Conservation (phyloP, 768 basidiomycete genomes). For the Holtermanniella nyarrowii region DNA sequence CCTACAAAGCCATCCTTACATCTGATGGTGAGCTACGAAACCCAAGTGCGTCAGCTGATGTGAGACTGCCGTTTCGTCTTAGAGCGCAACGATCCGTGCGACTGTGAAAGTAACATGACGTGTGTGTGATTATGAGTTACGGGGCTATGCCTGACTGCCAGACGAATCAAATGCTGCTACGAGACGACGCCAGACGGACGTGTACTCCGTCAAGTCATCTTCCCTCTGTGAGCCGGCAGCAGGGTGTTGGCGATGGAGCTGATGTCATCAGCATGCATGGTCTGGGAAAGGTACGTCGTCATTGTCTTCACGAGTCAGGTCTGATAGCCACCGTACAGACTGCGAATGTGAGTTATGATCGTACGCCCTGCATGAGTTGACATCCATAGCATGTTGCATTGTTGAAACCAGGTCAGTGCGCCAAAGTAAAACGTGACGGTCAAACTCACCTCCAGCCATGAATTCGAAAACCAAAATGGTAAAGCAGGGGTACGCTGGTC, state of each 20-base stretch:
- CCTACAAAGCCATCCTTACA: conserved; percentile 62
- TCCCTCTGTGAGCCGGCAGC: conserved; percentile 48
- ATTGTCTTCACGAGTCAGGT: no score
- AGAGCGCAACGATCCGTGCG: conserved; percentile 59
- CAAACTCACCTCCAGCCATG: no score
- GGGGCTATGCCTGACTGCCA: no score
- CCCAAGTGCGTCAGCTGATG: no score
- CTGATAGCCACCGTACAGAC: no score
- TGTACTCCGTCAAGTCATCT: conserved; percentile 42
- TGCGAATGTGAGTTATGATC: conserved; percentile 21
- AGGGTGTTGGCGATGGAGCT: not conserved
- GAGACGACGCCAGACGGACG: conserved; percentile 45
- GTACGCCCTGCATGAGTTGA: not conserved
- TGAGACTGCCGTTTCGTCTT: conserved; percentile 59
- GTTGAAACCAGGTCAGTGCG: not conserved
- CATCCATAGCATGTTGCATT: not conserved
- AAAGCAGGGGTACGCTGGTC: not conserved
- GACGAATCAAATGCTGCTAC: conserved; percentile 55
- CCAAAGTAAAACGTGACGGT: no score
- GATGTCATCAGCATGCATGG: conserved; percentile 17
- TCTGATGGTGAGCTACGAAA: conserved; percentile 41
- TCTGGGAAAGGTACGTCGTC: no score
- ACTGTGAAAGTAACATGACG: conserved; percentile 57
- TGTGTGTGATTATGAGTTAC: conserved; percentile 45
- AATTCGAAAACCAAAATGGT: no score